These are phyloP conservation scores for Erodium chrysanthum DNA, from an alignment of 441 rosid species.

Conservation along the genomic window DNA sequence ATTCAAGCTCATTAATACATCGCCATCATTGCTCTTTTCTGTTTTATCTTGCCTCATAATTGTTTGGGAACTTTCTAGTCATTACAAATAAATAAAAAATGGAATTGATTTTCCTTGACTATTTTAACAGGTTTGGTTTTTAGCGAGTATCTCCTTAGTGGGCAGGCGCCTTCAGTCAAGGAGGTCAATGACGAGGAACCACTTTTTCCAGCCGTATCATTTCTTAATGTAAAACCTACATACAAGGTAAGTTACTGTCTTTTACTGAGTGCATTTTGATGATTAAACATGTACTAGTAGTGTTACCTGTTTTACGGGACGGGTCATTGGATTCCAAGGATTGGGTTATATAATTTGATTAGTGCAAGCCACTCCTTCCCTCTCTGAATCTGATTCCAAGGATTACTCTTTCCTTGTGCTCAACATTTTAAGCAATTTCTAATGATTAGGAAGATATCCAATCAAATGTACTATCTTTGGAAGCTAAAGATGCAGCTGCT, in stretches of 20 bases:
- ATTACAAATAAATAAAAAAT: neutral
- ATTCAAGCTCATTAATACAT: neutral
- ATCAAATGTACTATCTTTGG: conserved; percentile 37
- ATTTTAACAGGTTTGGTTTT: conserved; percentile 66
- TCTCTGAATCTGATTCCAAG: neutral
- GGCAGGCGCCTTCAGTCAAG: conserved; percentile 78
- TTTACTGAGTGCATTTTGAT: neutral
- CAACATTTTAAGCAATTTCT: neutral
- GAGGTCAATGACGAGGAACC: conserved; percentile 93
- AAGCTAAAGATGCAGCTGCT: conserved; percentile 69
- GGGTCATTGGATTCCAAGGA: neutral
- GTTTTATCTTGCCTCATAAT: neutral
- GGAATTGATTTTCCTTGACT: conserved; percentile 10
- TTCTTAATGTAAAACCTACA: conserved; percentile 29
- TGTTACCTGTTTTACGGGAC: neutral
- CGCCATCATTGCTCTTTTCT: neutral
- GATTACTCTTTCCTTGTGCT: neutral
- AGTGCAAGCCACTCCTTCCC: neutral
- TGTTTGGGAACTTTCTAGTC: neutral
- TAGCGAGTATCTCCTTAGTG: conserved; percentile 82
- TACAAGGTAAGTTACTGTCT: conserved; percentile 30
- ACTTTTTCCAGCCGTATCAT: conserved; percentile 53
- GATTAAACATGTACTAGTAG: neutral
- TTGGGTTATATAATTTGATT: neutral
- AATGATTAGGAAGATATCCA: neutral